Evolutionary conservation across 1,139 yeast species (phyloP).

Genomic region (Pichia sp.): DNA sequence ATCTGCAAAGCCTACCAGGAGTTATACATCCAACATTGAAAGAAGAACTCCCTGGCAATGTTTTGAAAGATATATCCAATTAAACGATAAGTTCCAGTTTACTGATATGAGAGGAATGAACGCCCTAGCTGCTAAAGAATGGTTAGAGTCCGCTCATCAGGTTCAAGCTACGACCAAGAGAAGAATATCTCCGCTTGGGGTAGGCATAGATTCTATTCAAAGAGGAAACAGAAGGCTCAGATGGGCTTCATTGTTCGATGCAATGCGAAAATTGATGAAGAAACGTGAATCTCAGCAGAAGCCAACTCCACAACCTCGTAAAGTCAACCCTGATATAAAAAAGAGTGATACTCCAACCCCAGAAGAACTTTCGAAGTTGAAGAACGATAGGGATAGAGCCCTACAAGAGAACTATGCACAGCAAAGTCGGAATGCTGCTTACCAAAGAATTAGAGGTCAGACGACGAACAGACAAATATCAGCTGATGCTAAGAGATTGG

Average conservation of each 20-base stretch:
- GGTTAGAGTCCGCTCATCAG: slow-evolving; percentile 88
- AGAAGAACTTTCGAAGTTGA: slow-evolving; percentile 72
- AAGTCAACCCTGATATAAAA: slow-evolving; percentile 32
- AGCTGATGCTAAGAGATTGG: slow-evolving; percentile 7
- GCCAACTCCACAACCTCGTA: slow-evolving; percentile 42
- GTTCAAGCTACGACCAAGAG: slow-evolving; percentile 85
- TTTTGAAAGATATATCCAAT: slow-evolving; percentile 90
- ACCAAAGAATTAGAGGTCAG: slow-evolving; percentile 23
- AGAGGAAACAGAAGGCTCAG: slow-evolving; percentile 85
- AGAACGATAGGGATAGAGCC: slow-evolving; percentile 80
- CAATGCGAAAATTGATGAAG: slow-evolving; percentile 83
- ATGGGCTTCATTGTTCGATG: slow-evolving; percentile 98
- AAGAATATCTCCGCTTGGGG: slow-evolving; percentile 87
- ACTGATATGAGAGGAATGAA: slow-evolving; percentile 84
- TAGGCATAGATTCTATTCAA: slow-evolving; percentile 85
- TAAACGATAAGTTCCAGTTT: slow-evolving; percentile 81
- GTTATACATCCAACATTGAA: slow-evolving; percentile 85
- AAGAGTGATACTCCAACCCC: slow-evolving; percentile 62
- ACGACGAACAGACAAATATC: slow-evolving; percentile 38
- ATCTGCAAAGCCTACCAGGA: slow-evolving; percentile 57
- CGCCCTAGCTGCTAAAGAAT: slow-evolving; percentile 78
- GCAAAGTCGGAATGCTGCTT: slow-evolving; percentile 19
- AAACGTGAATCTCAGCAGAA: slow-evolving; percentile 72
- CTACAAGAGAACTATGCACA: slow-evolving; percentile 61
- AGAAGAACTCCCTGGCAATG: slow-evolving; percentile 98